Base-by-base conservation (phyloP, 2,329 filamentous ascomycete genomes). In the Blastomyces parvus region DNA sequence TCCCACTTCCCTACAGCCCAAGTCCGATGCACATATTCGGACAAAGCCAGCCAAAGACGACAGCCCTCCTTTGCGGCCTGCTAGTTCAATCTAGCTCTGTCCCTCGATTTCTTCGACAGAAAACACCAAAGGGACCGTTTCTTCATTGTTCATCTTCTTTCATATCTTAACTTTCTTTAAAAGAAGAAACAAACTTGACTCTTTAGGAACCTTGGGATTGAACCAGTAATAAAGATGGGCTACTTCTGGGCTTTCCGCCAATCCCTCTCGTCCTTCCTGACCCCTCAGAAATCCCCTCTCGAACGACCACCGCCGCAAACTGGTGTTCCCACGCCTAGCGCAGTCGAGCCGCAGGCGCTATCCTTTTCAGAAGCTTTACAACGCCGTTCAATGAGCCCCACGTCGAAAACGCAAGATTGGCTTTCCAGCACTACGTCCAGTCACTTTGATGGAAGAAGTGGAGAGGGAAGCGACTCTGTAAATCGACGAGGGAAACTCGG, bases 391-490 rank as follows among this genome's bases (percentile, higher is more conserved):
- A 62, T 62, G 60, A 61, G 52, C 53, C 44, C 58, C 6, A 33
- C 55, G 22, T 44, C 22, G 36, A 60, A 63, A 55, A 52, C 48
- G 25, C 42, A 63, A 27, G 19, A 40, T 27, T 62, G 60, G 60
- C 33, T 62, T 46, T 44, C 60, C 6, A 36, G 50, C 33, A 11
- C 17, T 36, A 1, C 19, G n/a, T 40, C 40, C 36, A 44, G 60
- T 25, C 38, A 59, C 7, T 8, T 25, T 36, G 38, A 14, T n/a
- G 40, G 42, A 48, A 17, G 42, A 46, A 27, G 27, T 7, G 7
- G 30, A 46, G 38, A n/a, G 17, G 42, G 25, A 33, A 27, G 7
- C 14, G 42, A 25, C 7, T 22, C 33, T 4, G 17, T 8, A 25
- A 48, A 27, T 14, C 13, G 1, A 25, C 11, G 8, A 48, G 57